A percentile compares a stretch with the other conserved stretches of the same genome.
phyloP scores from a whole-genome alignment of 768 basidiomycete species.

The Pisolithus marmoratus region DNA sequence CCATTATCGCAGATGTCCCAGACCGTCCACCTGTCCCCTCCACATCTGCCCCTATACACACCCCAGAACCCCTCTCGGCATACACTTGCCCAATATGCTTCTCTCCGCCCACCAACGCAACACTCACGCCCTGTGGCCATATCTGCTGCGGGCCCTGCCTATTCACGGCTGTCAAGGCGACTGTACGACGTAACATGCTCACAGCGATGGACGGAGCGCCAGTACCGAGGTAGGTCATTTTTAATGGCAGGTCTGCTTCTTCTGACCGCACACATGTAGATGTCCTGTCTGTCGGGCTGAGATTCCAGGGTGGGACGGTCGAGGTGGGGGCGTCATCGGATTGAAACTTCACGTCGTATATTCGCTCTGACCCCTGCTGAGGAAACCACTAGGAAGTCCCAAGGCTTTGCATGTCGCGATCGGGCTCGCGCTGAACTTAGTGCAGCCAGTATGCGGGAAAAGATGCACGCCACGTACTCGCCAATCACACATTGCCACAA shows the following conservation, averaged over 20 bases:
- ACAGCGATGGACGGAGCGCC: slow-evolving; percentile 26
- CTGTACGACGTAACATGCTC: slow-evolving; percentile 43
- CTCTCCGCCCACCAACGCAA: slow-evolving; percentile 66
- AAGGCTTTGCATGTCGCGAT: neutral
- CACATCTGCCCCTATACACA: neutral
- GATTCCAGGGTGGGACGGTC: slow-evolving; percentile 67
- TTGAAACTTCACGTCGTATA: slow-evolving; percentile 37
- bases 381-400: neutral
- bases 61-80: slow-evolving; percentile 38
- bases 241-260: neutral
- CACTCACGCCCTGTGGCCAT: slow-evolving; percentile 77
- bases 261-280: slow-evolving; percentile 22
- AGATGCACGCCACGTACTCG: too few relatives aligned
- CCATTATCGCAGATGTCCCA: neutral
- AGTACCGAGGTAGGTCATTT: slow-evolving; percentile 32
- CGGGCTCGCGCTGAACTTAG: neutral
- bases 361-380: slow-evolving; percentile 13
- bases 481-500: too few relatives aligned
- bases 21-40: neutral
- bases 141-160: slow-evolving; percentile 73
- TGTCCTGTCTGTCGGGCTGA: slow-evolving; percentile 68
- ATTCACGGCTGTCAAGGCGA: slow-evolving; percentile 64
- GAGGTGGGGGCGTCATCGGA: slow-evolving; percentile 62
- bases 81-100: slow-evolving; percentile 82
- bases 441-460: too few relatives aligned